A percentile compares a stretch with the other conserved stretches of the same genome.
phyloP scores from a whole-genome alignment of 805 yeast genomes.

The Candida methanosorbosa region DNA sequence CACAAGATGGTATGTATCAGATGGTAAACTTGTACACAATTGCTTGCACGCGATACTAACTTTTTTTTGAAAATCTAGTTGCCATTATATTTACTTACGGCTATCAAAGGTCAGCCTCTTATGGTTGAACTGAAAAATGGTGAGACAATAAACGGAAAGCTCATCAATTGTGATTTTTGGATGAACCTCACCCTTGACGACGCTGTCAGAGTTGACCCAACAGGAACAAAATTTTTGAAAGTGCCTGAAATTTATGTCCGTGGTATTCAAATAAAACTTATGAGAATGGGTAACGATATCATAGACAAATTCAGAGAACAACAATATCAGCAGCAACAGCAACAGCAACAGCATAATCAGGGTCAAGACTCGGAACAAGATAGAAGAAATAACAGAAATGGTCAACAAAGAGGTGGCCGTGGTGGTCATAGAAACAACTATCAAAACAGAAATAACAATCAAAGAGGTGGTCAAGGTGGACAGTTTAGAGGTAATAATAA shows the following conservation, averaged over 20 bases:
- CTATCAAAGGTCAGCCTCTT: slow-evolving; percentile 83
- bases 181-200: slow-evolving; percentile 85
- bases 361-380: neutral
- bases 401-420: slow-evolving; percentile 9
- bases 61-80: slow-evolving; percentile 39
- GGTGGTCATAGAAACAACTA: slow-evolving; percentile 18
- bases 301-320: slow-evolving; percentile 72
- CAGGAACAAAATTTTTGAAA: slow-evolving; percentile 54
- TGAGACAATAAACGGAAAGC: slow-evolving; percentile 76
- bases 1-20: too few species aligned
- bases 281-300: slow-evolving; percentile 67
- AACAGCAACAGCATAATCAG: slow-evolving; percentile 9
- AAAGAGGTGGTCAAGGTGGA: slow-evolving; percentile 9
- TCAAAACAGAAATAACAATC: slow-evolving; percentile 18
- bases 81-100: slow-evolving; percentile 83
- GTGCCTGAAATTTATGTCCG: slow-evolving; percentile 71
- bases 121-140: slow-evolving; percentile 89
- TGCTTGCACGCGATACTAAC: neutral
- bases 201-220: slow-evolving; percentile 57
- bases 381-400: slow-evolving; percentile 11
- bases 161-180: slow-evolving; percentile 86
- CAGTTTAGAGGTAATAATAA: slow-evolving; percentile 4
- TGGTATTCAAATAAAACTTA: slow-evolving; percentile 75
- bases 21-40: too few species aligned
- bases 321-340: slow-evolving; percentile 31